phyloP scores from a whole-genome alignment of 2,329 filamentous ascomycete species.

The Pestalotiopsis sp. region DNA sequence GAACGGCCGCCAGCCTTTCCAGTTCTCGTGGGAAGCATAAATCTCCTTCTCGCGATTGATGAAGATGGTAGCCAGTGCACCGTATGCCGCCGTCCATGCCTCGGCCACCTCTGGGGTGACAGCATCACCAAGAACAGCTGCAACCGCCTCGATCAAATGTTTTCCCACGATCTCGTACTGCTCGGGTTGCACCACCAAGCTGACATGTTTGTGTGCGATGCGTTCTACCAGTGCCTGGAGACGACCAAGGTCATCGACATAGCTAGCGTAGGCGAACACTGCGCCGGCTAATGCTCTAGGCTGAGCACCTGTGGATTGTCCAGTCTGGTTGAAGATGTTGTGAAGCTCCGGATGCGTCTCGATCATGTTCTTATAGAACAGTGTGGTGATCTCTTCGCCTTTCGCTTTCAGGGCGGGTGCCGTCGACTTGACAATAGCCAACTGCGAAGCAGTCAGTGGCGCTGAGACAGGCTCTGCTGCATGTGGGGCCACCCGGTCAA shows the following conservation, averaged over 20 bases:
- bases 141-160: constrained; percentile 70
- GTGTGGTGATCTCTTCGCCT: constrained; percentile 69
- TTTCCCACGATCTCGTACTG: constrained; percentile 74
- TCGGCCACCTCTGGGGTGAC: constrained; percentile 68
- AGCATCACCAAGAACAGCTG: constrained; percentile 66
- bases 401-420: constrained; percentile 72
- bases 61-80: constrained; percentile 71
- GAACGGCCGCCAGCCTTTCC: constrained; percentile 55
- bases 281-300: constrained; percentile 69
- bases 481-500: not conserved
- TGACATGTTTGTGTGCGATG: constrained; percentile 78
- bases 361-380: constrained; percentile 75
- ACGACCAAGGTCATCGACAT: constrained; percentile 71
- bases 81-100: constrained; percentile 75
- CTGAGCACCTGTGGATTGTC: constrained; percentile 71
- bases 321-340: constrained; percentile 72
- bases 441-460: constrained; percentile 64
- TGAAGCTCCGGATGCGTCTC: constrained; percentile 65
- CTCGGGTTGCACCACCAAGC: constrained; percentile 68
- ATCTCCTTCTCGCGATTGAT: constrained; percentile 66
- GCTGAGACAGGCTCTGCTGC: constrained; percentile 34
- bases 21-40: constrained; percentile 52
- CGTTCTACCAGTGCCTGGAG: constrained; percentile 62
- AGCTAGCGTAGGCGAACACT: constrained; percentile 71
- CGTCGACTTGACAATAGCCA: constrained; percentile 75